These are phyloP conservation scores for Penicillium ochrochloron DNA, from an alignment of 495 filamentous ascomycete genomes.

Conservation along the genomic window DNA sequence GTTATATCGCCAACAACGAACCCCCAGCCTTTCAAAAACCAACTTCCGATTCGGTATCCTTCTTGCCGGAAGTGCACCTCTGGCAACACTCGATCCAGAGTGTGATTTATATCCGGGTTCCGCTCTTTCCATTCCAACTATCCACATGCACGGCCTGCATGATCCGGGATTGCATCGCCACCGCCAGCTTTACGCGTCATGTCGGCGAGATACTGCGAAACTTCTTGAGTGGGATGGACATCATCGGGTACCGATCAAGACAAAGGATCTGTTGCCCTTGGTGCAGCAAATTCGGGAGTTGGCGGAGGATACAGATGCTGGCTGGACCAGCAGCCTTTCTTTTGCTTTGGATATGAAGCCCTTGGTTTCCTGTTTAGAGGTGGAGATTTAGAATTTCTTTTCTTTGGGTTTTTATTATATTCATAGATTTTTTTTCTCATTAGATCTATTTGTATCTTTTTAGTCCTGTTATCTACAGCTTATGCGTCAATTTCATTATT, in stretches of 20 bases:
- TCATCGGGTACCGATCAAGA: conserved; percentile 4
- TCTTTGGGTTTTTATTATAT: neutral
- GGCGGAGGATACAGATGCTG: neutral
- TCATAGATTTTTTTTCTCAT: too few relatives aligned
- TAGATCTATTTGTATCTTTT: too few relatives aligned
- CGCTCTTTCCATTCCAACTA: neutral
- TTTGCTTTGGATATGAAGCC: neutral
- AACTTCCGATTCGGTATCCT: conserved; percentile 5
- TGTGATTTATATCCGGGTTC: neutral
- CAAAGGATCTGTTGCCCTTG: neutral
- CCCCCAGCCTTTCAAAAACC: neutral
- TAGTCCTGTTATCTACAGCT: too few relatives aligned
- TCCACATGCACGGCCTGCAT: neutral
- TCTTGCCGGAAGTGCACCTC: neutral
- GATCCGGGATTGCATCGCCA: conserved; percentile 4
- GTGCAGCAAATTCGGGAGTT: neutral
- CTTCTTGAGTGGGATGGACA: conserved; percentile 5
- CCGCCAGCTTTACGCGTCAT: neutral
- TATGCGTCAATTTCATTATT: too few relatives aligned
- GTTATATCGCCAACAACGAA: conserved; percentile 29
- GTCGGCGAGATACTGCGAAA: neutral
- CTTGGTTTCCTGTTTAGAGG: neutral
- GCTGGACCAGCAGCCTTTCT: neutral
- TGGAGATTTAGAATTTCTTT: neutral
- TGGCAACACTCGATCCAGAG: neutral